Evolutionary conservation across 768 basidiomycete genomes (phyloP).

Genomic region (Kwoniella newhampshirensis): DNA sequence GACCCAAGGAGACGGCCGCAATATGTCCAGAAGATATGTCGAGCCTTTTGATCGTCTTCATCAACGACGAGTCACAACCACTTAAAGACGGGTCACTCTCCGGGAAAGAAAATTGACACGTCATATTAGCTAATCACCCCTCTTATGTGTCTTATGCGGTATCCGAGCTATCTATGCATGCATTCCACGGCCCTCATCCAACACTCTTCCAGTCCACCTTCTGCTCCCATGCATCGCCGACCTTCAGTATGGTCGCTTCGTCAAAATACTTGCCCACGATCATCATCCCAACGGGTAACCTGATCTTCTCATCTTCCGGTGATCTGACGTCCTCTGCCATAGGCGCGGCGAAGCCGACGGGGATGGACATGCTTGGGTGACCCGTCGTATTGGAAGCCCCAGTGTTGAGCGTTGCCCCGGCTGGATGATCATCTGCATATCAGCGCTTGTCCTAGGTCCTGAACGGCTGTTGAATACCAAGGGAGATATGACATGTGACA

Average conservation of each 20-base stretch:
- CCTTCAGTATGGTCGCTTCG: not conserved
- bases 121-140: too few species aligned
- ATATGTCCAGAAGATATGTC: too few species aligned
- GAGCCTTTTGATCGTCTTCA: too few species aligned
- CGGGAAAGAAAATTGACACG: too few species aligned
- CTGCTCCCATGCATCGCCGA: conserved; percentile 7
- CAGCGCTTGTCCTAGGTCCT: conserved; percentile 1
- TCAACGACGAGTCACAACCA: too few species aligned
- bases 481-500: not conserved
- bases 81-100: too few species aligned
- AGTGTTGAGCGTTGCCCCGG: conserved; percentile 39
- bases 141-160: too few species aligned
- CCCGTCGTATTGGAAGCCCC: conserved; percentile 50
- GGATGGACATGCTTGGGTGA: conserved; percentile 57
- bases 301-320: conserved; percentile 1
- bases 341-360: conserved; percentile 56
- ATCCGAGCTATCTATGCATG: too few species aligned
- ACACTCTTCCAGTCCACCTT: conserved; percentile 3
- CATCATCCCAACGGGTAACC: conserved; percentile 4
- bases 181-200: not conserved
- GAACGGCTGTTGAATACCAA: conserved; percentile 3
- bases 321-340: conserved; percentile 50
- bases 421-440: not conserved
- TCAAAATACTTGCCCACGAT: not conserved
- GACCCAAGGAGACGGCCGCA: too few species aligned